Base-by-base conservation (phyloP, 2,329 filamentous ascomycete species). In the Trichophyton verrucosum region DNA sequence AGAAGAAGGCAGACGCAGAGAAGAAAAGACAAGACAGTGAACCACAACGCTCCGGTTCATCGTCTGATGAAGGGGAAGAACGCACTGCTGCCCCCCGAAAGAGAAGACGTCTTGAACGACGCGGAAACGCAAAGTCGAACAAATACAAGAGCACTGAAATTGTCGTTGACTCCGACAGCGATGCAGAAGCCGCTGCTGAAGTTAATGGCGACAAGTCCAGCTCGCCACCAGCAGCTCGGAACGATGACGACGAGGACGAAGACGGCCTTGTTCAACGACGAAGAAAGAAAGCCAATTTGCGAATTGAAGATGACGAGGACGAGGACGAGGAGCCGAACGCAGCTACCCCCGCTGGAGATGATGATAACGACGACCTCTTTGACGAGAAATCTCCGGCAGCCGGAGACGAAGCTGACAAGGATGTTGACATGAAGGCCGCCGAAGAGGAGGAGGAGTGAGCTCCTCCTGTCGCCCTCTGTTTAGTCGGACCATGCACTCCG, bases 121-220 rank as follows among this genome's bases (percentile, higher is more conserved):
- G 82, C 68, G 68, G 71, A 30, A 68, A 68, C 66, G 72, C 66
- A 56, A 75, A 70, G 67, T 70, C 66, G 67, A 68, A 73, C 72
- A 95, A 95, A 74, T 95, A 83, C 80, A 96, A 96, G 81, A 91
- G 87, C 58, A 85, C 82, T 1, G 91, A 95, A 74, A 83, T 91
- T 64, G 85, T 96, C 30, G 86, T 89, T 51, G 88, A 92, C 64
- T 89, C 86, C 63, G 86, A 88, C 65, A 83, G 82, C 15, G 82
- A 82, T 11, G 80, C 79, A 2, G 72, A 66, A 17, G 68, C 68
- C 6, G 67, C 62, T 57, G 66, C 62, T 56, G 66, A 64, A 7
- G 69, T 59, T 8, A 47, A 51, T 9, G 55, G 49, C 9, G 49
- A 51, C 27, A 58, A 47, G 20, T 36, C 33, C 30, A 27, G 49